A percentile compares a stretch with the other conserved stretches of the same genome.
Evolutionary conservation across 257 asterid species (phyloP).

Genomic region (Primulina huaijiensis): DNA sequence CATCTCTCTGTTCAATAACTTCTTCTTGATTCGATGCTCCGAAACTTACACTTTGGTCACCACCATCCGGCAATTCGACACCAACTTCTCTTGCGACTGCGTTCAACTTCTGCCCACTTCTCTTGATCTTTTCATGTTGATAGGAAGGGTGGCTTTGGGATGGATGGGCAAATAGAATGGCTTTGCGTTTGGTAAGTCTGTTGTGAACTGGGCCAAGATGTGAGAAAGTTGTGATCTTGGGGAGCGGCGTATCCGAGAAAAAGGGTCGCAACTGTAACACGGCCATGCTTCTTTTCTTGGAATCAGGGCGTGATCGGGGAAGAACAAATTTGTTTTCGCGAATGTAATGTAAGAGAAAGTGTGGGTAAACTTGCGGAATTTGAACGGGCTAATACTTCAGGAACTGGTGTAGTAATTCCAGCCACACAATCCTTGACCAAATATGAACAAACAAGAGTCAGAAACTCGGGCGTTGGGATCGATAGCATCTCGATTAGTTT

Average conservation of each 20-base stretch:
- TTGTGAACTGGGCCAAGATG: slow-evolving; percentile 21
- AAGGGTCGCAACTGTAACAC: slow-evolving; percentile 29
- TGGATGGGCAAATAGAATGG: slow-evolving; percentile 15
- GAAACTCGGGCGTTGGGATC: background rate
- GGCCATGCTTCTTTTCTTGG: slow-evolving; percentile 24
- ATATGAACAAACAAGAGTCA: background rate
- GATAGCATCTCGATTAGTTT: background rate
- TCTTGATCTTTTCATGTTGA: slow-evolving; percentile 9
- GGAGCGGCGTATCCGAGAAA: slow-evolving; percentile 10
- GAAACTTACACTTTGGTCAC: slow-evolving; percentile 36
- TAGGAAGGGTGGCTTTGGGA: slow-evolving; percentile 21
- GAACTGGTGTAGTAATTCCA: slow-evolving; percentile 15
- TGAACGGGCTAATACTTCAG: slow-evolving; percentile 5
- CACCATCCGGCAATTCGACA: slow-evolving; percentile 20
- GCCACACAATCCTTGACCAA: slow-evolving; percentile 25
- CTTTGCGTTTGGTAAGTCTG: slow-evolving; percentile 21
- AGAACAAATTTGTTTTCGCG: background rate
- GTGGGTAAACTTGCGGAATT: background rate
- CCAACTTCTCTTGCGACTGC: slow-evolving; percentile 37
- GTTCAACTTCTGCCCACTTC: slow-evolving; percentile 22
- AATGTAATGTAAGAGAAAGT: no score
- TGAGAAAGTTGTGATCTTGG: slow-evolving; percentile 24
- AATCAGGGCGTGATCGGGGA: slow-evolving; percentile 9
- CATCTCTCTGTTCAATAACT: slow-evolving; percentile 32
- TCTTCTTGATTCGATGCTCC: slow-evolving; percentile 39